A percentile compares a stretch with the other conserved stretches of the same genome.
These are phyloP conservation scores for Trichoderma reesei DNA, from an alignment of 495 filamentous ascomycete genomes.

Conservation along the genomic window DNA sequence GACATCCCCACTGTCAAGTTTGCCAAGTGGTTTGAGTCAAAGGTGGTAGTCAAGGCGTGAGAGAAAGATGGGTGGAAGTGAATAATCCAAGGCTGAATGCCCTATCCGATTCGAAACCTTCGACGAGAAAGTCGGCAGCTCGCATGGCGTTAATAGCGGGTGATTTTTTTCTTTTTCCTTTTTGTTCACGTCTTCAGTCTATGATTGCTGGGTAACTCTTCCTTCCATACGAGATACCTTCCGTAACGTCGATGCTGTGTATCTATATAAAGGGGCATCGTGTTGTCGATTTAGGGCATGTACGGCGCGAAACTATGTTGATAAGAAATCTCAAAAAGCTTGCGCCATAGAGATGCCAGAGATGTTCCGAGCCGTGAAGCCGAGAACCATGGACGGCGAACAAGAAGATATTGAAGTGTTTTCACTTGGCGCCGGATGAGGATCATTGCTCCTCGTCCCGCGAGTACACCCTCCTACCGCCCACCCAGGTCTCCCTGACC, in stretches of 20 bases:
- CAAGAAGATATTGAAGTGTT: not conserved
- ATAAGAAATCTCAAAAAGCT: not conserved
- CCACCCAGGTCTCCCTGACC: slow-evolving; percentile 57
- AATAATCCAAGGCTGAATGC: not conserved
- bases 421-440: not conserved
- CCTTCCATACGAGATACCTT: not conserved
- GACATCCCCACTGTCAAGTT: slow-evolving; percentile 37
- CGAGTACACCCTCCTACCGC: slow-evolving; percentile 34
- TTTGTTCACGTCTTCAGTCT: not conserved
- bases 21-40: slow-evolving; percentile 32
- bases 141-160: not conserved
- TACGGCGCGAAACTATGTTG: not conserved
- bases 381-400: not conserved
- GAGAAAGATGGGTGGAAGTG: slow-evolving; percentile 12
- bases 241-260: not conserved
- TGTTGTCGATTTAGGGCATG: not conserved
- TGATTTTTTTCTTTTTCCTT: not conserved
- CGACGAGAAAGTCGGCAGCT: not conserved
- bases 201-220: not conserved
- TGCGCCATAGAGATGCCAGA: not conserved
- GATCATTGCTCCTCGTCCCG: not conserved
- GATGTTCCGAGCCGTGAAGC: not conserved
- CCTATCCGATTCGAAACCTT: not conserved
- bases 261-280: not conserved
- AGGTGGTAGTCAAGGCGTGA: not conserved